These are phyloP conservation scores for Rhinocladiella similis DNA, from an alignment of 2,329 filamentous ascomycete genomes.

Conservation along the genomic window DNA sequence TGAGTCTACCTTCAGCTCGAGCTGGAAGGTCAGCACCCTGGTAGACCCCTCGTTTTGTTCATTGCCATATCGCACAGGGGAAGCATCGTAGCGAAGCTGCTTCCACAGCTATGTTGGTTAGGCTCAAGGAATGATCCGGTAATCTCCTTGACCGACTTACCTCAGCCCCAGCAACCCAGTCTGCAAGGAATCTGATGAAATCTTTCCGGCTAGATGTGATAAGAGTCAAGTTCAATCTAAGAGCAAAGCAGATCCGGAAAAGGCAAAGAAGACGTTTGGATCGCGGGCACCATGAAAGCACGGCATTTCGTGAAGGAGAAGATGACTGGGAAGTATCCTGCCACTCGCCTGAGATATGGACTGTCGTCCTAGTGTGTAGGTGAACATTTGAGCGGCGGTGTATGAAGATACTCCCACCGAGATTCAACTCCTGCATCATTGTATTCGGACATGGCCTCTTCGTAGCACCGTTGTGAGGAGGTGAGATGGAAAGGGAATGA, in stretches of 20 bases:
- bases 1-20: conserved; percentile 14
- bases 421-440: conserved; percentile 10
- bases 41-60: not conserved
- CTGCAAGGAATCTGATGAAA: conserved; percentile 5
- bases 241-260: conserved; percentile 11
- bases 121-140: not conserved
- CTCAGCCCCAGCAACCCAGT: conserved; percentile 14
- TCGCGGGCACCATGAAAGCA: conserved; percentile 15
- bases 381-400: conserved; percentile 10
- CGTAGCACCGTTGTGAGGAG: too few relatives aligned
- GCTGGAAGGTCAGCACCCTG: conserved; percentile 4
- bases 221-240: conserved; percentile 8
- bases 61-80: not conserved
- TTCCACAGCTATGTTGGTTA: conserved; percentile 17
- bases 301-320: not conserved
- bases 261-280: conserved; percentile 10
- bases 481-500: too few relatives aligned
- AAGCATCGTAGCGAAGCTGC: conserved; percentile 21
- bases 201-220: not conserved
- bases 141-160: conserved; percentile 10
- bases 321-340: not conserved
- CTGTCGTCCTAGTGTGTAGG: conserved; percentile 4
- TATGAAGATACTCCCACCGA: conserved; percentile 6
- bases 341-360: conserved; percentile 6
- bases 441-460: not conserved